phyloP scores from a whole-genome alignment of 177 flowering plant genomes.

The Vitis hybrid region DNA sequence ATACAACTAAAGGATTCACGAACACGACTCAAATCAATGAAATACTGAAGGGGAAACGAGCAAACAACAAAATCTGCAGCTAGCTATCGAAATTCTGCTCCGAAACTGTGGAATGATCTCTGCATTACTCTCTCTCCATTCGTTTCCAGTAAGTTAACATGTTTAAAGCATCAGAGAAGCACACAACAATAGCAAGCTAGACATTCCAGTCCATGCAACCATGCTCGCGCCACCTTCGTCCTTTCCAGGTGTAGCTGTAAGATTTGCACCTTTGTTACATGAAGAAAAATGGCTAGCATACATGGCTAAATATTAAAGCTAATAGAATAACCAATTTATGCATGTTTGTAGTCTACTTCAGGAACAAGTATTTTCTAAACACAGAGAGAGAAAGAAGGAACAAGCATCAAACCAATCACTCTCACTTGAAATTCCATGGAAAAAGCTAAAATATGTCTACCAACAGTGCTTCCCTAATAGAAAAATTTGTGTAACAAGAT shows the following conservation, averaged over 20 bases:
- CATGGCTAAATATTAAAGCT: background rate
- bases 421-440: too few relatives aligned
- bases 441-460: too few relatives aligned
- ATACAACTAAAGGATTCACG: background rate
- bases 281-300: background rate
- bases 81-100: background rate
- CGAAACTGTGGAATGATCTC: background rate
- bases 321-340: too few relatives aligned
- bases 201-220: slow-evolving; percentile 24
- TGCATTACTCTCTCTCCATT: background rate
- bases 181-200: slow-evolving; percentile 25
- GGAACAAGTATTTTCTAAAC: too few relatives aligned
- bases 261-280: background rate
- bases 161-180: slow-evolving; percentile 23
- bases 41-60: background rate
- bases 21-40: background rate
- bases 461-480: too few relatives aligned
- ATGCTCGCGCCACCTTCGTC: slow-evolving; percentile 17
- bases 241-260: slow-evolving; percentile 25
- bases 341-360: too few relatives aligned
- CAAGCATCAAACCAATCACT: too few relatives aligned
- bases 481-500: too few relatives aligned
- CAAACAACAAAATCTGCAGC: background rate
- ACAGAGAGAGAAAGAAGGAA: too few relatives aligned
- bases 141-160: background rate